Evolutionary conservation across 164 flowering plant genomes (phyloP), one percentile per base, ranked within the genome.

Genomic region (Kalanchoe fedtschenkoi): DNA sequence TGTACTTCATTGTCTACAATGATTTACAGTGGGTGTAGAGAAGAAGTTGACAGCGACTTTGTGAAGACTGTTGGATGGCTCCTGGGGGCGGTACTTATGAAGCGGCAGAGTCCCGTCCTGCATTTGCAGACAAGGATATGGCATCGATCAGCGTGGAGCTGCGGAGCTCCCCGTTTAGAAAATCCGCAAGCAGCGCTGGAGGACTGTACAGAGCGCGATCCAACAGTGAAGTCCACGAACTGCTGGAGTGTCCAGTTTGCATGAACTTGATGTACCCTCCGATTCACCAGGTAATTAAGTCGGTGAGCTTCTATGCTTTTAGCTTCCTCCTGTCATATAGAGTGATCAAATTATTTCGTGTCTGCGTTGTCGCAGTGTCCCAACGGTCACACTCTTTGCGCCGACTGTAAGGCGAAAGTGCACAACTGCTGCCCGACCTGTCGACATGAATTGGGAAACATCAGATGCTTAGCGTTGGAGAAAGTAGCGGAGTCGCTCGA

Each of bases 401-500:
- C 84, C 26, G 67, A 13, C 51, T 86, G 88, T 75, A 86, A 79
- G 71, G 72, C 67, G 29, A 75, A 77, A 71, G 80, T 86, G 17
- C 82, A 75, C 51, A 81, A 80, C 61, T 65, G 68, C 64, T 86
- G 87, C 62, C 91, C 91, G n/a, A 86, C 83, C 47, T 86, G 91
- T 62, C 82, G 84, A 30, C 65, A 71, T 34, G 88, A 85, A 65
- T 76, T 85, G 43, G 91, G 91, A 63, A 76, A 83, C 58, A 85
- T 85, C 46, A 73, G 91, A 64, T 86, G 88, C 66, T 65, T 85
- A 70, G 91, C 85, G 43, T 69, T 85, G 35, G 91, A 85, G 73
- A 85, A 81, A 73, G 80, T 83, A 34, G 91, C 88, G 0, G 86
- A 77, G 70, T 83, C 88, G 0, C 73, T 83, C n/a, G 91, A 86